These are phyloP conservation scores for Pestalotiopsis sp. DNA, from an alignment of 2,329 filamentous ascomycete genomes.

Conservation along the genomic window DNA sequence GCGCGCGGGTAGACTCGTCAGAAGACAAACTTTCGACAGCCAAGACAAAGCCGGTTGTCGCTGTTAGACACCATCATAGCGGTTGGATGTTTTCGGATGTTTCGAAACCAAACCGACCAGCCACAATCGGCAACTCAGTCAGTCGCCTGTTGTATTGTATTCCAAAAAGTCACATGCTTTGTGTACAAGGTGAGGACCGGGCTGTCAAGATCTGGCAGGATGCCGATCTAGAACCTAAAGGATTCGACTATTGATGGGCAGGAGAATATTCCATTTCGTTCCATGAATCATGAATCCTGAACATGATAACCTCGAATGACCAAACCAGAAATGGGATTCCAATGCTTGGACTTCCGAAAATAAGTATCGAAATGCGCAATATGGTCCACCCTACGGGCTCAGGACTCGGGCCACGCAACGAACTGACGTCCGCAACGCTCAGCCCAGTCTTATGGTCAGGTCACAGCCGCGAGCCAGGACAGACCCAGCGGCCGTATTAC, in stretches of 20 bases:
- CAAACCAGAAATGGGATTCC: background rate
- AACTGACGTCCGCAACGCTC: background rate
- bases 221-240: background rate
- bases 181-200: background rate
- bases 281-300: background rate
- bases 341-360: background rate
- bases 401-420: slow-evolving; percentile 1
- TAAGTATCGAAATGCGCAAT: slow-evolving; percentile 2
- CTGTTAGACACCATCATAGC: background rate
- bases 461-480: background rate
- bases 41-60: background rate
- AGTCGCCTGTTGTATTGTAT: background rate
- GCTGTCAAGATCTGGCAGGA: background rate
- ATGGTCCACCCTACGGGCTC: background rate
- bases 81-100: slow-evolving; percentile 1
- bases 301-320: background rate
- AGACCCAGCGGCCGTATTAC: background rate
- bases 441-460: background rate
- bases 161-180: background rate
- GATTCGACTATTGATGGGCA: background rate
- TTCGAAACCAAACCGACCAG: slow-evolving; percentile 3
- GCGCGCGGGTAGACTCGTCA: background rate
- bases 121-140: background rate
- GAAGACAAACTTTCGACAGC: too few relatives aligned
- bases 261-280: background rate